Conservation (phyloP, 129 eudicot species). For the Artemisia tridentata region DNA sequence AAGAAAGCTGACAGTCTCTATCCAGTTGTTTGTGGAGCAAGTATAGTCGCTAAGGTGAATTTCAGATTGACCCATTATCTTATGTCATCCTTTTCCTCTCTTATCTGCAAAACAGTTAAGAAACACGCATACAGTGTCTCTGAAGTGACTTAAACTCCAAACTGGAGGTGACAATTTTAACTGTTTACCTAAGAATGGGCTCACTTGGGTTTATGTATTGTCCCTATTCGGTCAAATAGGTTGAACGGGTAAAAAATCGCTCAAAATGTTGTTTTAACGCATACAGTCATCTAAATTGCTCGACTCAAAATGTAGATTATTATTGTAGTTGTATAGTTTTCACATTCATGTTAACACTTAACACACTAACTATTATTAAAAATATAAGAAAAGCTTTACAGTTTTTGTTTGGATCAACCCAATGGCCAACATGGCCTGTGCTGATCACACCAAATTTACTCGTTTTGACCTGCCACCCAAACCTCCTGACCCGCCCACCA, state of each 20-base stretch:
- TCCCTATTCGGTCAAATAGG: not conserved
- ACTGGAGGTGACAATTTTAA: not conserved
- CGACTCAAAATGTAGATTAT: not conserved
- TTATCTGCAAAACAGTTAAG: too few relatives aligned
- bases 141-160: slow-evolving; percentile 5
- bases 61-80: not conserved
- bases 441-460: too few relatives aligned
- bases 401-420: not conserved
- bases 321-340: not conserved
- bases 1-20: slow-evolving; percentile 98
- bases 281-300: not conserved
- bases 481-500: not conserved
- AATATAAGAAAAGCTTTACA: not conserved
- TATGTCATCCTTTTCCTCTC: too few relatives aligned
- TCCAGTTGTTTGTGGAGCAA: slow-evolving; percentile 99
- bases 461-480: not conserved
- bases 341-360: not conserved
- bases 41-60: slow-evolving; percentile 95
- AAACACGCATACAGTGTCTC: not conserved
- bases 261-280: not conserved
- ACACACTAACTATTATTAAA: not conserved
- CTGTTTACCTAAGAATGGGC: not conserved
- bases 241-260: not conserved
- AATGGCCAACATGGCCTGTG: too few relatives aligned
- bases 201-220: not conserved